Conservation (phyloP, 2,329 filamentous ascomycete species). For the Penicillium corylophilum region DNA sequence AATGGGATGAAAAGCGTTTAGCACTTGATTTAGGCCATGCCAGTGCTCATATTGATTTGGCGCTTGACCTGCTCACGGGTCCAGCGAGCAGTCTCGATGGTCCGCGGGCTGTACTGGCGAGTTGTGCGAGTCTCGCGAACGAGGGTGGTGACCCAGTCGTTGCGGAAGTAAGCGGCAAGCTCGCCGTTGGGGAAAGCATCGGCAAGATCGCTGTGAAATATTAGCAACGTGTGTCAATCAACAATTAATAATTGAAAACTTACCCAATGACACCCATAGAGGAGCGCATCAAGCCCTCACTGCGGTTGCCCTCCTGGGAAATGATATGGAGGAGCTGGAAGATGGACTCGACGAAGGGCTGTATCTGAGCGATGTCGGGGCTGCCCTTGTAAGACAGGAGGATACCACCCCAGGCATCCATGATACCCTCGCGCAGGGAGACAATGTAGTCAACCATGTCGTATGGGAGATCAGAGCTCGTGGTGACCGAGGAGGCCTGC, state of each 20-base stretch:
- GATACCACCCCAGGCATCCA: slow-evolving; percentile 98
- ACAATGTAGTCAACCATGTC: slow-evolving; percentile 98
- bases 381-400: slow-evolving; percentile 87
- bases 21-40: slow-evolving; percentile 37
- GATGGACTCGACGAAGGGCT: slow-evolving; percentile 78
- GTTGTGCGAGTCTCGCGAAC: slow-evolving; percentile 90
- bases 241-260: slow-evolving; percentile 32
- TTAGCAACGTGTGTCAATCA: slow-evolving; percentile 35
- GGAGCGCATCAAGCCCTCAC: slow-evolving; percentile 87
- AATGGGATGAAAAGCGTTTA: slow-evolving; percentile 6
- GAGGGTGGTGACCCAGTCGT: slow-evolving; percentile 85
- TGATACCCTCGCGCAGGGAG: slow-evolving; percentile 92
- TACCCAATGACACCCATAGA: slow-evolving; percentile 97
- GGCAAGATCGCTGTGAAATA: slow-evolving; percentile 71
- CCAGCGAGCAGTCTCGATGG: slow-evolving; percentile 94
- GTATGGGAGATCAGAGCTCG: slow-evolving; percentile 75
- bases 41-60: slow-evolving; percentile 54
- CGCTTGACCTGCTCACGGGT: slow-evolving; percentile 96
- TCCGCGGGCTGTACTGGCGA: slow-evolving; percentile 79
- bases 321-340: slow-evolving; percentile 83
- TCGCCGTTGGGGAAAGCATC: slow-evolving; percentile 92
- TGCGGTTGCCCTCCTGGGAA: slow-evolving; percentile 79
- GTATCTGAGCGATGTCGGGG: slow-evolving; percentile 59
- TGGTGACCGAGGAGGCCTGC: slow-evolving; percentile 81
- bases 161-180: slow-evolving; percentile 77